These are phyloP conservation scores for Fraxinus floribunda DNA, from an alignment of 305 asterid species.

Conservation along the genomic window DNA sequence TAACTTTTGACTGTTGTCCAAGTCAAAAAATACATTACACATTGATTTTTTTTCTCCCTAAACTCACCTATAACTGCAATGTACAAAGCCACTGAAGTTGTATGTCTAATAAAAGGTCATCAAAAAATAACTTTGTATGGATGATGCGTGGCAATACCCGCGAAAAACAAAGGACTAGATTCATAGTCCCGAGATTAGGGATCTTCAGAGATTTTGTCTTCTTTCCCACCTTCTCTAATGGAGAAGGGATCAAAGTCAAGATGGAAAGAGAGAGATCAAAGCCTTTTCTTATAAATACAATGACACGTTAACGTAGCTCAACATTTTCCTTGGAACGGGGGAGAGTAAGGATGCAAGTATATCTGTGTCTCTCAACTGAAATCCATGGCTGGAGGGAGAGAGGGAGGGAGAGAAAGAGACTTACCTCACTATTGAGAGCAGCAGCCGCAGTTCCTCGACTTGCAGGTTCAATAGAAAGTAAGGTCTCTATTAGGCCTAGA, in stretches of 20 bases:
- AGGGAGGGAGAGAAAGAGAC: conserved; percentile 15
- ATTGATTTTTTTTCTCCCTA: neutral
- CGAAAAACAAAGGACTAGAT: neutral
- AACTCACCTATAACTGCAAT: neutral
- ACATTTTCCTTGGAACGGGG: neutral
- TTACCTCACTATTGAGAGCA: conserved; percentile 76
- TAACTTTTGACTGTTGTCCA: neutral
- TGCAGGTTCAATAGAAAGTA: conserved; percentile 81
- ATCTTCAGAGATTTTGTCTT: neutral
- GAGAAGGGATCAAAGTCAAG: neutral
- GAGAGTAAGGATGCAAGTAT: neutral
- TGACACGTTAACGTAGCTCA: neutral
- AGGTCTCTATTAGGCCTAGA: conserved; percentile 58
- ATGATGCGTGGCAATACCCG: neutral
- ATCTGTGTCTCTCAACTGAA: neutral
- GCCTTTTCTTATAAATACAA: conserved; percentile 4
- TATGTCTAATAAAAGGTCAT: neutral
- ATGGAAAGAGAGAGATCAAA: neutral
- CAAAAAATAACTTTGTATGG: neutral
- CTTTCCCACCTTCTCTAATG: neutral
- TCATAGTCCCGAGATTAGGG: neutral
- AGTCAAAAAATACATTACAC: neutral
- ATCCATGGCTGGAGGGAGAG: neutral
- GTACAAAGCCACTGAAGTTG: neutral
- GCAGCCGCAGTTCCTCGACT: conserved; percentile 69